Conservation (phyloP, 2,329 filamentous ascomycete species). For the Hymenotorrendiella dingleyae region DNA sequence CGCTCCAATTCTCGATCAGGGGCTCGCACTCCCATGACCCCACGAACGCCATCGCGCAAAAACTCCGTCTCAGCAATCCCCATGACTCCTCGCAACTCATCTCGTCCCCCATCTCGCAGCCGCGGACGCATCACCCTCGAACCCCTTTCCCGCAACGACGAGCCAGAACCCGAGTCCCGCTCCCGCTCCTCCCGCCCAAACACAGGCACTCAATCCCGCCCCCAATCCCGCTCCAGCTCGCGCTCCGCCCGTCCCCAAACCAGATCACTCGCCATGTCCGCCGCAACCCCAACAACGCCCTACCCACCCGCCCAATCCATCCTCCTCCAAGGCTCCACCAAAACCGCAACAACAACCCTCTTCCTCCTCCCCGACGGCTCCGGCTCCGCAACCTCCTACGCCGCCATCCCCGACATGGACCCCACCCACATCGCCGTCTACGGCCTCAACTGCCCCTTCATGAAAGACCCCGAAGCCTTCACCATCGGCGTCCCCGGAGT, state of each 20-base stretch:
- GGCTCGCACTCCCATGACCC: no score
- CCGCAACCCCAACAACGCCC: not conserved
- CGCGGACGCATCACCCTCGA: no score
- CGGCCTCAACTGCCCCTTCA: slow-evolving; percentile 62
- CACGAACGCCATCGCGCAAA: no score
- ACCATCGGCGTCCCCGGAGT: slow-evolving; percentile 59
- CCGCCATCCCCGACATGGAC: slow-evolving; percentile 31
- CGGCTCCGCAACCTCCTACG: slow-evolving; percentile 30
- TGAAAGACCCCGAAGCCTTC: slow-evolving; percentile 60
- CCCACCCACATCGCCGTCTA: slow-evolving; percentile 40
- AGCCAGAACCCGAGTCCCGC: not conserved
- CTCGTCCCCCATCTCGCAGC: no score
- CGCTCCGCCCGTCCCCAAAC: not conserved
- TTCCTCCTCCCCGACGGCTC: slow-evolving; percentile 42
- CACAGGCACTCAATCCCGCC: no score
- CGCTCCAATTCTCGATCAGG: no score
- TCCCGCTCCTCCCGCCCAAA: not conserved
- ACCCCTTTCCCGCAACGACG: not conserved
- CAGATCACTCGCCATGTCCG: not conserved
- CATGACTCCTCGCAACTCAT: no score
- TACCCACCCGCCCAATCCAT: slow-evolving; percentile 24
- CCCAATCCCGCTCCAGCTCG: not conserved
- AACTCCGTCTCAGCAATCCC: no score
- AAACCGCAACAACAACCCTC: slow-evolving; percentile 38
- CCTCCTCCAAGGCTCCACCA: slow-evolving; percentile 39